Conservation (phyloP, 1,284 basidiomycete genomes). For the Pseudozyma flocculosa region DNA sequence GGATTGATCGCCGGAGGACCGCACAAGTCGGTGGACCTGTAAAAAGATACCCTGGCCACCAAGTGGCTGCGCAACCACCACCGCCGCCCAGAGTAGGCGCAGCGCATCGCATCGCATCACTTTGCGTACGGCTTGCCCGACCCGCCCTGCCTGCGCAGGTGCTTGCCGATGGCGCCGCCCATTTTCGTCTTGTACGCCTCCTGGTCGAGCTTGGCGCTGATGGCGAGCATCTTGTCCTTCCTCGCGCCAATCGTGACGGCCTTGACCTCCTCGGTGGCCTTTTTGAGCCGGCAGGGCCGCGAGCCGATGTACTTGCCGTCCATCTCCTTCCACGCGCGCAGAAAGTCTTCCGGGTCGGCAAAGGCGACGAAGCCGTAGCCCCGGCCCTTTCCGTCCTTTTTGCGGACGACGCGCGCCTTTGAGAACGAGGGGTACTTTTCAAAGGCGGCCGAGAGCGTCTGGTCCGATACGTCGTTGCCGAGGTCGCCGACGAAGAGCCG, state of each 20-base stretch:
- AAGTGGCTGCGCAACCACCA: no score
- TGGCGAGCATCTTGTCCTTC: slow-evolving; percentile 53
- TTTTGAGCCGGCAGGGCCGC: slow-evolving; percentile 53
- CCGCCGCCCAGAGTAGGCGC: no score
- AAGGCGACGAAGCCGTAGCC: slow-evolving; percentile 93
- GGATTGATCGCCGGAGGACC: no score
- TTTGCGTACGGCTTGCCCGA: slow-evolving; percentile 26
- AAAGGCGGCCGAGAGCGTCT: slow-evolving; percentile 87
- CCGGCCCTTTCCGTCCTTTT: slow-evolving; percentile 78
- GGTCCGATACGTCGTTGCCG: slow-evolving; percentile 96
- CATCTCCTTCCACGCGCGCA: slow-evolving; percentile 99
- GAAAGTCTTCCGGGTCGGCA: slow-evolving; percentile 95
- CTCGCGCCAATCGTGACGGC: slow-evolving; percentile 49
- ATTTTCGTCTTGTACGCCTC: slow-evolving; percentile 43
- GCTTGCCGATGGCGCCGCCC: slow-evolving; percentile 53
- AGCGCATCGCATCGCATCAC: no score
- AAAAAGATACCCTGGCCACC: no score
- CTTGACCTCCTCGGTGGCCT: slow-evolving; percentile 47
- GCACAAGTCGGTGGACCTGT: no score
- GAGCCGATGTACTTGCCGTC: slow-evolving; percentile 69
- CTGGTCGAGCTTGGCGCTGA: slow-evolving; percentile 43
- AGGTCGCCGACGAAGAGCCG: slow-evolving; percentile 76
- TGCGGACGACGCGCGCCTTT: slow-evolving; percentile 93
- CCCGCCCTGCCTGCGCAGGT: slow-evolving; percentile 31
- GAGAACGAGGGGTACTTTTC: slow-evolving; percentile 82